Conservation (phyloP, 192 early-diverging fungal species). For the Mycoemilia scoparia region DNA sequence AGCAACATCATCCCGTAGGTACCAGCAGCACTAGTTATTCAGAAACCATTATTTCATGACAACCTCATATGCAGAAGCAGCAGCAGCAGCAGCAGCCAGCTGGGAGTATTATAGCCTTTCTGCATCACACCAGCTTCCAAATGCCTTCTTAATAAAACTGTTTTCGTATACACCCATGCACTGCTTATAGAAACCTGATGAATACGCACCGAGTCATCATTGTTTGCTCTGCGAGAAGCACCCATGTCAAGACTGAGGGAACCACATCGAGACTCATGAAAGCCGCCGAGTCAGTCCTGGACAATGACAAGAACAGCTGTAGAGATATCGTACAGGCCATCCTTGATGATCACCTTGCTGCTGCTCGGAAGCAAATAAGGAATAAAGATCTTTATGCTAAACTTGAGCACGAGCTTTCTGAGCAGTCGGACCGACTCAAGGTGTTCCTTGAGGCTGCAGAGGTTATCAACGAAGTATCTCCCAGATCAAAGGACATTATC, state of each 20-base stretch:
- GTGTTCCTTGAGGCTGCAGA: conserved; percentile 84
- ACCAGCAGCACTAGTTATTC: neutral
- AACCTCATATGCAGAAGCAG: conserved; percentile 2
- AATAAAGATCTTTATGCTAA: conserved; percentile 28
- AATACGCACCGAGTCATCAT: conserved; percentile 61
- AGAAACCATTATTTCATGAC: neutral
- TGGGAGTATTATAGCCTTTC: neutral
- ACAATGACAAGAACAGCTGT: conserved; percentile 23
- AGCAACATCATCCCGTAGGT: conserved; percentile 72
- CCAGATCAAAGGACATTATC: conserved; percentile 87
- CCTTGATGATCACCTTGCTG: conserved; percentile 58
- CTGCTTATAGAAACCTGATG: conserved; percentile 37
- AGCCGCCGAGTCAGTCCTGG: conserved; percentile 24
- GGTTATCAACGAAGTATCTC: conserved; percentile 93
- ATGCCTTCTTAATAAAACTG: neutral
- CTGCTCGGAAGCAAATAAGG: conserved; percentile 36
- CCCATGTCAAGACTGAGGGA: conserved; percentile 68
- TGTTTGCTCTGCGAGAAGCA: conserved; percentile 92
- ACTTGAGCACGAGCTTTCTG: conserved; percentile 42
- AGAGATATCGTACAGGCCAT: conserved; percentile 69
- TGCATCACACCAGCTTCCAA: neutral
- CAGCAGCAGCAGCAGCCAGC: neutral
- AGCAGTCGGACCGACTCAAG: conserved; percentile 59
- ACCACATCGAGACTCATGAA: conserved; percentile 61
- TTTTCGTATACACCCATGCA: neutral